phyloP scores from a whole-genome alignment of 805 yeast genomes.

The Isabelozyma heimii region DNA sequence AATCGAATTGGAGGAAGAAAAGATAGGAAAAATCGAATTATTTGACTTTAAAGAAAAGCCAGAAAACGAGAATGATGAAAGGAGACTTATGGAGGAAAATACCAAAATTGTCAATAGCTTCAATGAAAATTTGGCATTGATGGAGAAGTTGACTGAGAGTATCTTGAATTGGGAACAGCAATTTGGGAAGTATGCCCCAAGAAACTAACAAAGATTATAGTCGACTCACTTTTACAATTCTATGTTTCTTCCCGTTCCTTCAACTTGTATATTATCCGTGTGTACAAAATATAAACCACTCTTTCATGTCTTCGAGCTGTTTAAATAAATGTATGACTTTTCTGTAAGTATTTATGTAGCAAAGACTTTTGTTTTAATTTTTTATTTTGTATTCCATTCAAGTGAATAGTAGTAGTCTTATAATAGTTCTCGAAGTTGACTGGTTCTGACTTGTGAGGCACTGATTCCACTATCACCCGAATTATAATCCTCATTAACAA shows the following conservation, averaged over 20 bases:
- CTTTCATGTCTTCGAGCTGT: too few relatives aligned
- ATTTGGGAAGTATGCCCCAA: conserved; percentile 53
- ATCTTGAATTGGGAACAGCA: conserved; percentile 78
- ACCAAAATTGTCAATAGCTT: conserved; percentile 40
- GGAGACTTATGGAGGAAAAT: conserved; percentile 21
- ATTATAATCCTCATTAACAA: conserved; percentile 17
- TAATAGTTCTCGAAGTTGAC: conserved; percentile 37
- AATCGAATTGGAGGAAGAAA: conserved; percentile 74
- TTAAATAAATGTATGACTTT: too few relatives aligned
- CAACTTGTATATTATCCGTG: neutral
- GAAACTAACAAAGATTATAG: conserved; percentile 1
- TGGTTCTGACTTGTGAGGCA: conserved; percentile 13
- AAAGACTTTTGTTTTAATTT: too few relatives aligned
- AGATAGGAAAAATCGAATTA: conserved; percentile 51
- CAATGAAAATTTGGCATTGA: conserved; percentile 56
- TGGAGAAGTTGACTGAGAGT: conserved; percentile 73
- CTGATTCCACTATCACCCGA: neutral
- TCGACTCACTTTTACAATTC: neutral
- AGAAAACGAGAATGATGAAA: conserved; percentile 9
- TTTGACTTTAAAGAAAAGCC: conserved; percentile 44
- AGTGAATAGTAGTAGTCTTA: conserved; percentile 6
- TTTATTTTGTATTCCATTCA: too few relatives aligned
- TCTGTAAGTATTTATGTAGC: too few relatives aligned
- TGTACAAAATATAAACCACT: too few relatives aligned
- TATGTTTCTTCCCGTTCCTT: neutral